Base-by-base conservation (phyloP, 805 yeast genomes). In the Myxozyma mucilagina region DNA sequence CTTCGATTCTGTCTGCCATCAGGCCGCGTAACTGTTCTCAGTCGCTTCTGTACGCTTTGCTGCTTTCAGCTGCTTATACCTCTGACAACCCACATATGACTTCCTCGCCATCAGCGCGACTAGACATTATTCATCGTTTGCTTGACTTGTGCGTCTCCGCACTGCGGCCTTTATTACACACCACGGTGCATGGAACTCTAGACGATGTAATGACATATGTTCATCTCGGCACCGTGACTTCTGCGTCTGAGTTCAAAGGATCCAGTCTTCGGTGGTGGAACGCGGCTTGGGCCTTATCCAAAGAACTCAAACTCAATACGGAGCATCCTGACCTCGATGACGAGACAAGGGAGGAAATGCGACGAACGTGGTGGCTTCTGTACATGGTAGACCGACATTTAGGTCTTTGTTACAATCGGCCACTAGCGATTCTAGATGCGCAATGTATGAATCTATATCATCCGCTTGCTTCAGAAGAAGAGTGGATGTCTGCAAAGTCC, bases 311-410 rank as follows among this genome's bases (percentile, higher is more conserved):
- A 45, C 63, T 72, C 9, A 72, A 72, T 58, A 57, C 52, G 3
- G 74, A 72, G 57, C 57, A 56, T 41, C 54, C 63, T 4, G 63
- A 60, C 18, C 54, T 64, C 16, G 60, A 63, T 18, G 64, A 72
- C 44, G 79, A 75, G 48, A 39, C 62, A 2, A 69, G 72, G 29
- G 81, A 78, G 53, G 81, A 78, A 57, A 69, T 72, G 63, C 68
- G 79, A n/a, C 70, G 81, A 31, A 69, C 73, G 0, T 78, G 79
- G 79, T 77, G 80, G 79, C 70, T 74, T 6, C 63, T 78, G 6
- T 78, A 74, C 58, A 67, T 75, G 39, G 65, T 77, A 18, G 81
- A 78, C 64, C 68, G 78, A 38, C 73, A 76, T 59, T 67, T 76
- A 6, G 75, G 76, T 0, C 66, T 78, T 41, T 73, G 77, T 53